Percentiles rank a stretch among this genome's conserved stretches.
Conservation (phyloP, 257 asterid genomes). For the Scutellaria barbata region DNA sequence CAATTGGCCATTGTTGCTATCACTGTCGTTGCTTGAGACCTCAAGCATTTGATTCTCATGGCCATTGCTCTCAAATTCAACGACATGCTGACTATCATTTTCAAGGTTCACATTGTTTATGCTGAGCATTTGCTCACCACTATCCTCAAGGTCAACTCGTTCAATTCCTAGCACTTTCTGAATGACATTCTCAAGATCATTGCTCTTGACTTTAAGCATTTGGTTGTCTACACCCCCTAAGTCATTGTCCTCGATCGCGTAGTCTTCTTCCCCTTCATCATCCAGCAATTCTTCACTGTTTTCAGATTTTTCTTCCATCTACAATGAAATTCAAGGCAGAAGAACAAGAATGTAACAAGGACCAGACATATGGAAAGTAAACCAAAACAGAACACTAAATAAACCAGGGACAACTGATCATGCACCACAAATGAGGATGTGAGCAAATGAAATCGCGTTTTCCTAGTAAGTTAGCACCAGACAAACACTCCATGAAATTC, state of each 20-base stretch:
- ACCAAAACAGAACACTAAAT: neutral
- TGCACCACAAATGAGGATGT: neutral
- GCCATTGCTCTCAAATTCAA: constrained; percentile 39
- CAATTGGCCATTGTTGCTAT: constrained; percentile 20
- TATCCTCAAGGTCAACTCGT: constrained; percentile 40
- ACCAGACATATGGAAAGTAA: constrained; percentile 9
- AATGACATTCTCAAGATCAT: constrained; percentile 41
- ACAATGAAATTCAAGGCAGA: constrained; percentile 7
- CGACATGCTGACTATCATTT: constrained; percentile 36
- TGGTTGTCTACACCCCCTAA: constrained; percentile 37
- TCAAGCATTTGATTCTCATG: constrained; percentile 35
- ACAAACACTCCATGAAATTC: constrained; percentile 6
- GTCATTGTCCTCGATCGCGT: constrained; percentile 41
- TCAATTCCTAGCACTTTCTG: constrained; percentile 43
- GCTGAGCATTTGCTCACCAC: constrained; percentile 35
- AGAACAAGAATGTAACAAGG: constrained; percentile 1
- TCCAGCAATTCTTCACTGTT: constrained; percentile 49
- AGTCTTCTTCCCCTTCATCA: constrained; percentile 45
- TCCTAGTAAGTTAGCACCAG: neutral
- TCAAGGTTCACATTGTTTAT: constrained; percentile 38
- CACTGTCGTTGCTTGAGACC: too few relatives aligned
- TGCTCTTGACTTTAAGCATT: constrained; percentile 37
- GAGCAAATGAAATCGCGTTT: neutral
- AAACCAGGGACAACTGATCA: neutral
- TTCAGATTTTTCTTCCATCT: constrained; percentile 57